Evolutionary conservation across 441 rosid genomes (phyloP).

Genomic region (Pelargonium australe): DNA sequence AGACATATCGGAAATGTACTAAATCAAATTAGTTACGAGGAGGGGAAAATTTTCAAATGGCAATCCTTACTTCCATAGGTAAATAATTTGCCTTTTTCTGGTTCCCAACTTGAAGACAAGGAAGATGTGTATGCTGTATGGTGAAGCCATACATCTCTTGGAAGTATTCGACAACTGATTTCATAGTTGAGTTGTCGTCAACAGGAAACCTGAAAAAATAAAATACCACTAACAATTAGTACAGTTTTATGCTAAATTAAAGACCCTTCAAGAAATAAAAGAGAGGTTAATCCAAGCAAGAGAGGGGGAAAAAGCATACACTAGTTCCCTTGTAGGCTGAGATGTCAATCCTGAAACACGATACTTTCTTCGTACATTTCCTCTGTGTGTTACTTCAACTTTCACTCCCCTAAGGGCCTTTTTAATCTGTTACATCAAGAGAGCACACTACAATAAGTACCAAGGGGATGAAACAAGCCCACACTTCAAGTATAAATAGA

Average conservation of each 20-base stretch:
- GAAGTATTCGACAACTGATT: constrained; percentile 91
- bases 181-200: constrained; percentile 87
- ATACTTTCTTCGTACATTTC: constrained; percentile 78
- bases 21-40: background rate
- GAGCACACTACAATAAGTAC: constrained; percentile 10
- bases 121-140: constrained; percentile 79
- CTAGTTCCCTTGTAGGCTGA: constrained; percentile 94
- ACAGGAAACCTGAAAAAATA: constrained; percentile 68
- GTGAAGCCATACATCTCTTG: constrained; percentile 98
- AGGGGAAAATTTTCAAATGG: background rate
- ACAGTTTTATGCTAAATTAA: background rate
- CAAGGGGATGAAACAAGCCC: constrained; percentile 11
- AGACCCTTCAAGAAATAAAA: background rate
- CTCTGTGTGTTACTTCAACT: constrained; percentile 95
- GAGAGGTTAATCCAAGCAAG: background rate
- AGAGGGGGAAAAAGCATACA: constrained; percentile 36
- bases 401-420: constrained; percentile 92
- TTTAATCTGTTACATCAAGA: constrained; percentile 49
- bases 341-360: constrained; percentile 95
- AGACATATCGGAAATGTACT: background rate
- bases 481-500: constrained; percentile 5
- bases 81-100: constrained; percentile 92
- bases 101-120: constrained; percentile 97
- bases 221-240: background rate
- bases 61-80: constrained; percentile 75